These are phyloP conservation scores for Pinguiococcus pyrenoidosus DNA, from an alignment of 108 stramenopile genomes.

Conservation along the genomic window DNA sequence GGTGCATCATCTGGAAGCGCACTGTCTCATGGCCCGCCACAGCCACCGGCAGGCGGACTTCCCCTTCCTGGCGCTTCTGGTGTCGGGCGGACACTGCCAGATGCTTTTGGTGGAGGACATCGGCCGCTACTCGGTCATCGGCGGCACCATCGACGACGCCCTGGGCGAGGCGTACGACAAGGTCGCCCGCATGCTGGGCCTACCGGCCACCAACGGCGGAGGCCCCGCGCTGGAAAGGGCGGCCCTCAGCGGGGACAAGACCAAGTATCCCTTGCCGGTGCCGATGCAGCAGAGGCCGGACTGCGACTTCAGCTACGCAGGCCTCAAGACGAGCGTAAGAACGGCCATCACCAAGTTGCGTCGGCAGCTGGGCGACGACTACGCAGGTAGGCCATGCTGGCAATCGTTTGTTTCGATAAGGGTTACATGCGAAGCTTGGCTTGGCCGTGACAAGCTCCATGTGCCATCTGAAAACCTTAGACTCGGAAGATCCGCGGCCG, in stretches of 20 bases:
- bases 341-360: slow-evolving; percentile 47
- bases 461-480: too few species aligned
- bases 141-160: slow-evolving; percentile 88
- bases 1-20: slow-evolving; percentile 89
- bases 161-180: slow-evolving; percentile 54
- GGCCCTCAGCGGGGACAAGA: slow-evolving; percentile 65
- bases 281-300: slow-evolving; percentile 70
- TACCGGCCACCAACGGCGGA: slow-evolving; percentile 73
- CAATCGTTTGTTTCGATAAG: too few species aligned
- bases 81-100: slow-evolving; percentile 91
- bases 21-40: slow-evolving; percentile 80
- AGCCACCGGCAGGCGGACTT: slow-evolving; percentile 47
- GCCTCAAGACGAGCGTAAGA: slow-evolving; percentile 77
- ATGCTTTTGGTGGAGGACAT: slow-evolving; percentile 69
- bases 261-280: slow-evolving; percentile 53
- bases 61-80: slow-evolving; percentile 85
- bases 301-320: slow-evolving; percentile 87
- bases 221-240: slow-evolving; percentile 78
- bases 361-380: slow-evolving; percentile 37
- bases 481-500: too few species aligned
- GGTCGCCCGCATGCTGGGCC: slow-evolving; percentile 65
- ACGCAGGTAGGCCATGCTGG: too few species aligned
- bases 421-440: too few species aligned
- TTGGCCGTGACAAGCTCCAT: too few species aligned
- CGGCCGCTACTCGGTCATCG: slow-evolving; percentile 61